Evolutionary conservation across 2,329 filamentous ascomycete genomes (phyloP).

Genomic region (Chaetomiaceae sp.): DNA sequence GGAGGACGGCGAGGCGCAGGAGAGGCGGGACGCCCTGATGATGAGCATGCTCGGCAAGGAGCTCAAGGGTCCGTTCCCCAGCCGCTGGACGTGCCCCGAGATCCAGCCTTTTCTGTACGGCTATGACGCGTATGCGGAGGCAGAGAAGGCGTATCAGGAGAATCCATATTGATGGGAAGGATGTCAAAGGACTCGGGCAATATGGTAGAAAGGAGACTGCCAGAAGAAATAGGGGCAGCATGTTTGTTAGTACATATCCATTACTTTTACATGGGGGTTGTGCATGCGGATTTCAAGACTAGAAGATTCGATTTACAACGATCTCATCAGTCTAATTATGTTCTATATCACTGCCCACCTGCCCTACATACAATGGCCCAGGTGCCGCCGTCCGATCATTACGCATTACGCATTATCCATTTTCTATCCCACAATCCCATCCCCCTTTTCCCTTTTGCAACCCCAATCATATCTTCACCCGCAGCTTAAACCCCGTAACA

Average conservation of each 20-base stretch:
- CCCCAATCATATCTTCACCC: conserved; percentile 30
- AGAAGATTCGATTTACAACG: too few relatives aligned
- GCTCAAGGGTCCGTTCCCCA: conserved; percentile 51
- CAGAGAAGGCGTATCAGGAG: conserved; percentile 33
- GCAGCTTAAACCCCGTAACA: conserved; percentile 34
- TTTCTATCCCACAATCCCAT: too few relatives aligned
- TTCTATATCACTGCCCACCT: background rate
- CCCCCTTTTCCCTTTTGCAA: too few relatives aligned
- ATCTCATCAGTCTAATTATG: background rate
- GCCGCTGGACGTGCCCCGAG: conserved; percentile 58
- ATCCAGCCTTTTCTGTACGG: conserved; percentile 62
- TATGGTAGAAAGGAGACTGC: too few relatives aligned
- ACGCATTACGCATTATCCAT: background rate
- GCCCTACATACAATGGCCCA: background rate
- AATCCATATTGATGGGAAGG: conserved; percentile 21
- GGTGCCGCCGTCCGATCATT: background rate
- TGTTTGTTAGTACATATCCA: too few relatives aligned
- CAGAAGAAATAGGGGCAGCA: too few relatives aligned
- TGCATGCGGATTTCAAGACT: too few relatives aligned
- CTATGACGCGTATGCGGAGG: conserved; percentile 56
- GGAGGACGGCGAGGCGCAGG: conserved; percentile 51
- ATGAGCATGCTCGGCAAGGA: conserved; percentile 47
- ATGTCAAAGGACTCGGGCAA: too few relatives aligned
- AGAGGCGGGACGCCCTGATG: conserved; percentile 53
- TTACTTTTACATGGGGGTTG: too few relatives aligned